Conservation (phyloP, 2,329 filamentous ascomycete species). For the Cyanodermella asteris region DNA sequence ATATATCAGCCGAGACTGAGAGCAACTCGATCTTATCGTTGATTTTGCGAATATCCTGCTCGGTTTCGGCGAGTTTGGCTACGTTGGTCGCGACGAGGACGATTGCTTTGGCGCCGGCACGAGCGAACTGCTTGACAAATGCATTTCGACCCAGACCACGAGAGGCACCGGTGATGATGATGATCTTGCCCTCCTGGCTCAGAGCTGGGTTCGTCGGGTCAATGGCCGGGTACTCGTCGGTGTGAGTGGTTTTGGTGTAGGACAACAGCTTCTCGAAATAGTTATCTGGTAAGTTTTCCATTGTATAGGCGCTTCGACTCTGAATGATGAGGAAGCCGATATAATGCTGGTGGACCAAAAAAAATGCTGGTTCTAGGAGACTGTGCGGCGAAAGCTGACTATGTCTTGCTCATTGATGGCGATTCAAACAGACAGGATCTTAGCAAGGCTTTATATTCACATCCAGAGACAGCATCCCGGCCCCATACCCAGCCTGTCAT, state of each 20-base stretch:
- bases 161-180: constrained; percentile 11
- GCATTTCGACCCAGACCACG: constrained; percentile 12
- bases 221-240: constrained; percentile 11
- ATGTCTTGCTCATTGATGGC: no score
- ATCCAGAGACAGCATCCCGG: no score
- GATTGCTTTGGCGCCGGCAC: constrained; percentile 10
- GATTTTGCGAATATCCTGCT: constrained; percentile 7
- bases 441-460: no score
- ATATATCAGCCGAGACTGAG: constrained; percentile 7
- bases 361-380: no score
- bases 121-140: constrained; percentile 3
- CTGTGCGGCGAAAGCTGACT: no score
- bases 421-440: no score
- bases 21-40: constrained; percentile 5
- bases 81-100: constrained; percentile 19
- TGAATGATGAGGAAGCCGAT: no score
- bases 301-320: no score
- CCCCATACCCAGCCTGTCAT: no score
- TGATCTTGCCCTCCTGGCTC: constrained; percentile 9
- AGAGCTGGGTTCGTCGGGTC: constrained; percentile 8
- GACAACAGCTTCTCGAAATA: neutral
- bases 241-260: constrained; percentile 9
- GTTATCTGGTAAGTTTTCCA: neutral
- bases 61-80: constrained; percentile 12
- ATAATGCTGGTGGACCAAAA: no score